Percentiles rank a stretch among this genome's conserved stretches.
Conservation (phyloP, 2,329 filamentous ascomycete species). For the Verticillium dahliae region DNA sequence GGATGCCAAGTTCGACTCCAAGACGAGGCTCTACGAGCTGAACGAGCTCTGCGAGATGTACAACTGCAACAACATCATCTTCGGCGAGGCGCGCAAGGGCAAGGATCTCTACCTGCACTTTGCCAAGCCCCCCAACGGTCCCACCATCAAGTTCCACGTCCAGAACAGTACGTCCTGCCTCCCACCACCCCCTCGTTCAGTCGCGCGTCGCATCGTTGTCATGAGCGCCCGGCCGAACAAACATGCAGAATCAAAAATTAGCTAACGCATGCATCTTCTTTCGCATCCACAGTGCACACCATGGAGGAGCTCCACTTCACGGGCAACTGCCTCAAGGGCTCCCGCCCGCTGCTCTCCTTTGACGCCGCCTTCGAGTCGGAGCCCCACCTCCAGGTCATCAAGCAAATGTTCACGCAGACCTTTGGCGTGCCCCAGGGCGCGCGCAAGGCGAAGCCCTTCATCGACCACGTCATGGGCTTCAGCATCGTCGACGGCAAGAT, state of each 20-base stretch:
- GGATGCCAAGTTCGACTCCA: conserved; percentile 95
- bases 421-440: conserved; percentile 89
- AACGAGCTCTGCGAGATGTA: conserved; percentile 73
- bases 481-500: conserved; percentile 68
- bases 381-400: conserved; percentile 75
- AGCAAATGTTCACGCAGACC: conserved; percentile 82
- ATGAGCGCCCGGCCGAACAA: too few relatives aligned
- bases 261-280: background rate
- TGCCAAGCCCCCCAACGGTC: conserved; percentile 75
- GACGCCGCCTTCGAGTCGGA: conserved; percentile 78
- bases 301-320: conserved; percentile 97
- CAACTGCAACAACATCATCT: conserved; percentile 85
- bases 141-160: conserved; percentile 62
- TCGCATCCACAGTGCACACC: conserved; percentile 63
- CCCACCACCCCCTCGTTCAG: background rate
- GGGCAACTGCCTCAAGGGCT: conserved; percentile 93
- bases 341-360: conserved; percentile 87
- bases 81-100: conserved; percentile 91
- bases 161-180: conserved; percentile 56
- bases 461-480: conserved; percentile 93
- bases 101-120: conserved; percentile 95
- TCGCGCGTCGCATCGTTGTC: too few relatives aligned
- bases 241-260: conserved; percentile 13
- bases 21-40: conserved; percentile 77
- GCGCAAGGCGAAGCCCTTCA: conserved; percentile 87